Base-by-base conservation (phyloP, 192 early-diverging fungal species). In the Funneliformis mosseae region DNA sequence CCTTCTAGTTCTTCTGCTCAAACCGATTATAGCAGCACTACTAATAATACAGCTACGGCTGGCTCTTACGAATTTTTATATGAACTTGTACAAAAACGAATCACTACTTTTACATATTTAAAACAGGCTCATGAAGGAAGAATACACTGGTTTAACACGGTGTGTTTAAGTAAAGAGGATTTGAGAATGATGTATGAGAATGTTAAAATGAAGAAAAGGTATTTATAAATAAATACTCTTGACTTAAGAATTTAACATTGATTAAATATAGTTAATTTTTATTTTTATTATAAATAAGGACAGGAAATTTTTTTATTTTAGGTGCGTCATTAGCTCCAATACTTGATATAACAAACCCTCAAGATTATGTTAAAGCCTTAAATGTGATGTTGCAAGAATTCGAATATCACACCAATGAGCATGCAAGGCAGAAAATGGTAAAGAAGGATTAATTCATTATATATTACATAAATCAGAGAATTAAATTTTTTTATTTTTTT, bases 311-410 rank as follows among this genome's bases (percentile, higher is more conserved):
- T 83, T 91, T 90, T 83, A 89, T 88, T 74, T 86, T 92, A 14
- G 92, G 92, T n/a, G 78, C 87, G 12, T 91, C 90, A 45, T 82
- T 92, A 33, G 92, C 90, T 21, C 88, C 89, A 5, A 89, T 92
- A 74, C 81, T 92, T 38, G 90, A 90, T 46, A 91, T 92, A 69
- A 88, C 85, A 3, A 92, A 88, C 33, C 87, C 91, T 12, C 75
- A 83, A 8, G 92, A 93, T 80, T 93, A 90, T 80, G 85, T 91
- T 5, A 91, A 91, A 74, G 89, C 92, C 16, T 84, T 92, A 28
- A 86, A 80, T 23, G 87, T 90, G 5, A 81, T 93, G n/a, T 84
- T 92, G 33, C 86, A 83, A 72, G 92, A 93, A 79, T 93, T 88
- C 81, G 87, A 88, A 62, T 81, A 78, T 62, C 78, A 88, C 62